Percentiles rank a stretch among this genome's conserved stretches.
phyloP scores from a whole-genome alignment of 2,329 filamentous ascomycete genomes.

The Verticillium dahliae region DNA sequence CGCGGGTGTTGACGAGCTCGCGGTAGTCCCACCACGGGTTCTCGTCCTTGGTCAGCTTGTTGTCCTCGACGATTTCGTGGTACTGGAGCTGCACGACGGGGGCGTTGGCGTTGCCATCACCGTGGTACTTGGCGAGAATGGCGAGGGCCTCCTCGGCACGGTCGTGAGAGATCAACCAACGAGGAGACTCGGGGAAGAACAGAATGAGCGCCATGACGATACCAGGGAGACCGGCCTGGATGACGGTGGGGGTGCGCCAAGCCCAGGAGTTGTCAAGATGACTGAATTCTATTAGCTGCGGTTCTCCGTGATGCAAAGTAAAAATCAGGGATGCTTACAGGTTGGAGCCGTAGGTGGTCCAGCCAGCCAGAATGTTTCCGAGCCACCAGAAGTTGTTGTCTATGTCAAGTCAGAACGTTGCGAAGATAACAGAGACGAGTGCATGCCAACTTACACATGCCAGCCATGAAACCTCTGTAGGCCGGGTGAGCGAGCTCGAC shows the following conservation, averaged over 20 bases:
- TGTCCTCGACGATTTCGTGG: conserved; percentile 46
- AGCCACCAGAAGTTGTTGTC: conserved; percentile 36
- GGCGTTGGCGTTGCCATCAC: conserved; percentile 45
- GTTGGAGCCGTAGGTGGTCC: conserved; percentile 38
- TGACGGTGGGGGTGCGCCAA: conserved; percentile 53
- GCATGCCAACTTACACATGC: conserved; percentile 45
- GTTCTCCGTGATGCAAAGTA: not conserved
- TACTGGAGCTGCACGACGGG: conserved; percentile 51
- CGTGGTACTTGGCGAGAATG: conserved; percentile 53
- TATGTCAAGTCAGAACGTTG: conserved; percentile 8
- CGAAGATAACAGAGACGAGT: not conserved
- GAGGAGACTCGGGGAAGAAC: conserved; percentile 63
- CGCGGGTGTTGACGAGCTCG: conserved; percentile 41
- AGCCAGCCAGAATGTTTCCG: conserved; percentile 49
- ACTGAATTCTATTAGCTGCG: not conserved
- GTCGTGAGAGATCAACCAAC: conserved; percentile 64
- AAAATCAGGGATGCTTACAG: not conserved
- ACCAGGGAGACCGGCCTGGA: conserved; percentile 33
- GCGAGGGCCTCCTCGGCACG: conserved; percentile 48
- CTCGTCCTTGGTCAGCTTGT: conserved; percentile 38
- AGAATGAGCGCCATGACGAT: conserved; percentile 55
- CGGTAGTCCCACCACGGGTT: conserved; percentile 56
- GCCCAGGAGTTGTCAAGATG: conserved; percentile 29
- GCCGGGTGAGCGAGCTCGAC: conserved; percentile 58
- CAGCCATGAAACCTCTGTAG: conserved; percentile 47